Evolutionary conservation across 495 filamentous ascomycete species (phyloP).

Genomic region (Neurospora tetrasperma): DNA sequence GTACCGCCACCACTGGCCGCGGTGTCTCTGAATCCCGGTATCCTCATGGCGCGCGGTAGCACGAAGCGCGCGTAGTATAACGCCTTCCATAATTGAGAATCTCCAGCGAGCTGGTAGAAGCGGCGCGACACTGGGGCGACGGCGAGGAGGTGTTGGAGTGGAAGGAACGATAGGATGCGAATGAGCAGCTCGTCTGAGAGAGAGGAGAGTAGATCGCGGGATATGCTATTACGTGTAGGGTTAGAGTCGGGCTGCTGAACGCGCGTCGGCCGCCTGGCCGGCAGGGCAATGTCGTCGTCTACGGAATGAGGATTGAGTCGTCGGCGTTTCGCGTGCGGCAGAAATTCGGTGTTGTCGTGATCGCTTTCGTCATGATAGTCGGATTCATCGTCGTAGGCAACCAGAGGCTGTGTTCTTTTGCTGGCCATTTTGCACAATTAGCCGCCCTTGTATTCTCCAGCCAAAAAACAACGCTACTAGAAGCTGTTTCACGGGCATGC

Average conservation of each 20-base stretch:
- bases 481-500: neutral
- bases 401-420: neutral
- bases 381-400: neutral
- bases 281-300: neutral
- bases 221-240: neutral
- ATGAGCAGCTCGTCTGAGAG: constrained; percentile 85
- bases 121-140: constrained; percentile 73
- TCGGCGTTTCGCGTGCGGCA: neutral
- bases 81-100: constrained; percentile 86
- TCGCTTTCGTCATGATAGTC: neutral
- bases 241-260: neutral
- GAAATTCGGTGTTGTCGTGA: neutral
- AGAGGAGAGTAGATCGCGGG: constrained; percentile 36
- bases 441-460: neutral
- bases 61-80: constrained; percentile 88
- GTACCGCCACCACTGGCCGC: constrained; percentile 12
- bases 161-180: constrained; percentile 68
- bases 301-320: neutral
- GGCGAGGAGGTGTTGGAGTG: constrained; percentile 54
- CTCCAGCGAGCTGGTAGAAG: constrained; percentile 62
- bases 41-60: constrained; percentile 64
- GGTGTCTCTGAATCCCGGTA: constrained; percentile 54
- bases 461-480: neutral
- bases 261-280: neutral
- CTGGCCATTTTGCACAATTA: neutral